Evolutionary conservation across 441 rosid species (phyloP).

Genomic region (Viola pubescens): DNA sequence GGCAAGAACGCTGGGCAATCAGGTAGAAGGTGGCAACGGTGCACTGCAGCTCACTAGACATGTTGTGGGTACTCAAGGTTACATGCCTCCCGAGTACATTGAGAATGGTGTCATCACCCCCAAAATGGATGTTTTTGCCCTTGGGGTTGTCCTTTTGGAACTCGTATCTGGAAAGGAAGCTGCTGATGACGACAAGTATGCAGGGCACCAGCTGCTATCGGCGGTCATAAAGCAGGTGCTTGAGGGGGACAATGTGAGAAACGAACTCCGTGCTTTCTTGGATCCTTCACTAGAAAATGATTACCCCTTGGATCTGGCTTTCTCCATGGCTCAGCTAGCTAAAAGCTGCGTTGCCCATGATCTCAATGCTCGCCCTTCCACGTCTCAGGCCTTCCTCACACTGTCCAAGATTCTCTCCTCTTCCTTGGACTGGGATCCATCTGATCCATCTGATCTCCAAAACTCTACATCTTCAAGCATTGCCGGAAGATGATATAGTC

Average conservation of each 20-base stretch:
- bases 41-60: conserved; percentile 65
- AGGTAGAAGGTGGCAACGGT: conserved; percentile 24
- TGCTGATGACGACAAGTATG: conserved; percentile 33
- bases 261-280: conserved; percentile 46
- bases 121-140: conserved; percentile 69
- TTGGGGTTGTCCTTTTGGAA: conserved; percentile 75
- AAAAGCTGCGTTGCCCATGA: conserved; percentile 52
- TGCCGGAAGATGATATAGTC: conserved; percentile 17
- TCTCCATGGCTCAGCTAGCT: conserved; percentile 70
- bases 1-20: conserved; percentile 45
- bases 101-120: conserved; percentile 80
- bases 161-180: conserved; percentile 74
- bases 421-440: conserved; percentile 79
- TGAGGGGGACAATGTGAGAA: conserved; percentile 63
- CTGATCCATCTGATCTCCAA: conserved; percentile 35
- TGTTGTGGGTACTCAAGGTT: conserved; percentile 79
- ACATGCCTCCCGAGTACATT: conserved; percentile 81
- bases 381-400: conserved; percentile 41
- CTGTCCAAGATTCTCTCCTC: conserved; percentile 71
- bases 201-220: conserved; percentile 27
- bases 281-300: conserved; percentile 51
- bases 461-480: conserved; percentile 35
- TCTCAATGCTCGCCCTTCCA: conserved; percentile 52
- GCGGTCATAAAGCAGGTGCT: conserved; percentile 42
- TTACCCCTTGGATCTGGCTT: conserved; percentile 75